These are phyloP conservation scores for Avena sativa DNA, from an alignment of 176 grass and related monocot genomes.

Conservation along the genomic window DNA sequence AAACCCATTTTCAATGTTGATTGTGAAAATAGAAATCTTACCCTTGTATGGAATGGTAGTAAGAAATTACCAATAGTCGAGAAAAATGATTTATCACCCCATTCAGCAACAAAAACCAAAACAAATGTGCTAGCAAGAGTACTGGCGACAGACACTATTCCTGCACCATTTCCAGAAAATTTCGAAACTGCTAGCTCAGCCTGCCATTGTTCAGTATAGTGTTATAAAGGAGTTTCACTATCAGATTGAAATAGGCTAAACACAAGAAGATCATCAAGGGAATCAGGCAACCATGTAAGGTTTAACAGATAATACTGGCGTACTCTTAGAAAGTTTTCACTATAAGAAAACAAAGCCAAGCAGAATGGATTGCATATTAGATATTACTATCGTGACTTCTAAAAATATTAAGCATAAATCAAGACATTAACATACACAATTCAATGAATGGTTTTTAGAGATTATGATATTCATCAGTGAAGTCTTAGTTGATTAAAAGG, in stretches of 20 bases:
- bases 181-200: slow-evolving; percentile 95
- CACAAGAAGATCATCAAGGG: not conserved
- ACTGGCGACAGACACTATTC: slow-evolving; percentile 81
- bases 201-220: slow-evolving; percentile 54
- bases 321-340: not conserved
- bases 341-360: not conserved
- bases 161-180: slow-evolving; percentile 92
- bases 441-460: not conserved
- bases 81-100: slow-evolving; percentile 99
- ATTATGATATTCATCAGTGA: slow-evolving; percentile 11
- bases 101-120: slow-evolving; percentile 98
- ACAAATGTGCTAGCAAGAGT: slow-evolving; percentile 91
- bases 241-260: slow-evolving; percentile 27
- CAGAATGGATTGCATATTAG: not conserved
- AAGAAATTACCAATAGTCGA: slow-evolving; percentile 81
- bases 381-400: not conserved
- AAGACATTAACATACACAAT: not conserved
- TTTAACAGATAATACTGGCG: not conserved
- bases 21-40: slow-evolving; percentile 11
- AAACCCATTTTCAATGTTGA: slow-evolving; percentile 33
- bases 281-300: not conserved
- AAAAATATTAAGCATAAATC: slow-evolving; percentile 17
- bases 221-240: slow-evolving; percentile 15
- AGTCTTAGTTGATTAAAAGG: not conserved
- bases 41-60: not conserved